Evolutionary conservation across 306 rosid genomes (phyloP).

Genomic region (Astragalus glycyphyllos): DNA sequence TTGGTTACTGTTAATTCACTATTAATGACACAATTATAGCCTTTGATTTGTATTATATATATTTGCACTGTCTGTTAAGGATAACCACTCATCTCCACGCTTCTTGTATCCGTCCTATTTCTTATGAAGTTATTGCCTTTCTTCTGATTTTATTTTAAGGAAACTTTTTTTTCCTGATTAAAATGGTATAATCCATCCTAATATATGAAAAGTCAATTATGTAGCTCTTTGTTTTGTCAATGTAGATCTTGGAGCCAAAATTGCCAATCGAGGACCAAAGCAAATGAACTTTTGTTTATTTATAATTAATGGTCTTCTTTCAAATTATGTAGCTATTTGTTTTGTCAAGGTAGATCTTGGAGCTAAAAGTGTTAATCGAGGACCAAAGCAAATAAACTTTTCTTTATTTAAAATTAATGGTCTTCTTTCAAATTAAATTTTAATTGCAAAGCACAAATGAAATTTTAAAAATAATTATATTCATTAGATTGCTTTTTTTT

Average conservation of each 20-base stretch:
- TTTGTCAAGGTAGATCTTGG: too few species aligned
- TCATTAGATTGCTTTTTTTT: not conserved
- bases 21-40: not conserved
- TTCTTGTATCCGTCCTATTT: constrained; percentile 25
- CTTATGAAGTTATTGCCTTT: not conserved
- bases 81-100: constrained; percentile 9
- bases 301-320: too few species aligned
- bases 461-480: not conserved
- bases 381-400: not conserved
- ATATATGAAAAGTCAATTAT: too few species aligned
- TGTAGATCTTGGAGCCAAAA: too few species aligned
- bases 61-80: not conserved
- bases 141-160: not conserved
- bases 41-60: not conserved
- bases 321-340: too few species aligned
- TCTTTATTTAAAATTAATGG: not conserved
- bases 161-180: not conserved
- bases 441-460: not conserved
- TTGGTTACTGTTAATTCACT: not conserved
- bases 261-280: too few species aligned
- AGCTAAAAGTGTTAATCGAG: too few species aligned
- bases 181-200: too few species aligned
- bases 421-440: not conserved
- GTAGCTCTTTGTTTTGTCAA: too few species aligned
- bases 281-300: too few species aligned